Evolutionary conservation across 2,329 filamentous ascomycete species (phyloP).

Genomic region (Cordyceps farinosa): DNA sequence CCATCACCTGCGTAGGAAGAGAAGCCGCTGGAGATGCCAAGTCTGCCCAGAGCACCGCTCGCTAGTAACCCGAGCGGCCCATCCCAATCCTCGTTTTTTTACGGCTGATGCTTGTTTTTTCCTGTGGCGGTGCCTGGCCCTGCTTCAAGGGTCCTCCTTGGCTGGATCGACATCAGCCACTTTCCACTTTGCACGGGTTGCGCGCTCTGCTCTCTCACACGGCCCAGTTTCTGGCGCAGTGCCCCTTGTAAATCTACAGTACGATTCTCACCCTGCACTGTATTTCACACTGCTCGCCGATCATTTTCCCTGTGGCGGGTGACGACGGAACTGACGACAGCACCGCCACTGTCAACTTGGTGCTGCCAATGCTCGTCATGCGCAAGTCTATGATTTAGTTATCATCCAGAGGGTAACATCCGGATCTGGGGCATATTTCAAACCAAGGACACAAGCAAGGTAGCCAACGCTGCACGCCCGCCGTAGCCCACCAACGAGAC

Average conservation of each 20-base stretch:
- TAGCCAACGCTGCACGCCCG: too few species aligned
- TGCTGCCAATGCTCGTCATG: neutral
- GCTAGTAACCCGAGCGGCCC: neutral
- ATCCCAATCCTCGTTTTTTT: neutral
- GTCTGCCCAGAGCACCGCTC: neutral
- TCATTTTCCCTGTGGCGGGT: neutral
- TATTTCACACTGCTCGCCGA: neutral
- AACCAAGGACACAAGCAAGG: too few species aligned
- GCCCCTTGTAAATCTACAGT: neutral
- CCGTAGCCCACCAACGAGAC: too few species aligned
- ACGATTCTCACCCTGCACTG: neutral
- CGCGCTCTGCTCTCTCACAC: neutral
- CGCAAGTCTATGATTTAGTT: neutral
- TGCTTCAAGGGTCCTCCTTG: constrained; percentile 1
- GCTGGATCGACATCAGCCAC: constrained; percentile 9
- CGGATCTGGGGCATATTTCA: neutral
- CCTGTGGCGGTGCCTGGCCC: constrained; percentile 10
- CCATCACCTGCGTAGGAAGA: too few species aligned
- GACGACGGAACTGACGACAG: constrained; percentile 6
- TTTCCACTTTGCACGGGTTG: constrained; percentile 5
- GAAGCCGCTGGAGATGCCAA: neutral
- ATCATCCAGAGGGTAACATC: neutral
- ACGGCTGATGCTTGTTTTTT: constrained; percentile 23
- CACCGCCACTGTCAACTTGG: constrained; percentile 2
- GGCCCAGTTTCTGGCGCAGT: neutral